phyloP scores from a whole-genome alignment of 495 filamentous ascomycete genomes.

The Penicillium daleae region DNA sequence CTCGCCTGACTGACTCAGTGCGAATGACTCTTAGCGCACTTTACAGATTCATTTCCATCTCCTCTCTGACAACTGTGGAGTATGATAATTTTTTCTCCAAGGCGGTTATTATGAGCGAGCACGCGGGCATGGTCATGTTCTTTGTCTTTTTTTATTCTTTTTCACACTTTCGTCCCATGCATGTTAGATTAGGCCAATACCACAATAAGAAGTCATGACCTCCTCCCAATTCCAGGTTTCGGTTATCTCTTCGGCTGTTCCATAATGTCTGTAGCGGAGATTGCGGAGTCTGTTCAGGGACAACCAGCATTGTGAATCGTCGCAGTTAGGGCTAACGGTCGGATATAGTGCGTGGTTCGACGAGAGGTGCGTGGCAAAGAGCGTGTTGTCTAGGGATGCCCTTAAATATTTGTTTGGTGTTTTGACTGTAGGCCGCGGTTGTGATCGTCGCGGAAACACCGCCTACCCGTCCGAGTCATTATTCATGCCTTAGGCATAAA shows the following conservation, averaged over 20 bases:
- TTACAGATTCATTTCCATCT: no score
- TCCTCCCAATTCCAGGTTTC: no score
- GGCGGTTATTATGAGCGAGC: no score
- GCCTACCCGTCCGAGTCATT: not conserved
- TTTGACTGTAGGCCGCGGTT: no score
- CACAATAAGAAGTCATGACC: no score
- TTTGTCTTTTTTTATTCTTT: not conserved
- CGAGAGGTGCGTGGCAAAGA: not conserved
- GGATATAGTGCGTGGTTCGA: not conserved
- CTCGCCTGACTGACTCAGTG: no score
- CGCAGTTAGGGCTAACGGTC: not conserved
- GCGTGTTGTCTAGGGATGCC: not conserved
- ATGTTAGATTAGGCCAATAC: not conserved
- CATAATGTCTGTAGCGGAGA: not conserved
- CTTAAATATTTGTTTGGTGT: no score
- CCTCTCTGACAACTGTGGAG: no score
- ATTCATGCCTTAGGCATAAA: not conserved
- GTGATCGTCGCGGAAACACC: not conserved
- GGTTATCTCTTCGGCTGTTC: not conserved
- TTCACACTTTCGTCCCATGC: not conserved
- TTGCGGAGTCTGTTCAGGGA: not conserved
- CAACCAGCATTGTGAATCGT: not conserved
- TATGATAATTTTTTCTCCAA: no score
- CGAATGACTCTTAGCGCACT: no score
- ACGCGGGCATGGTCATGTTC: not conserved